phyloP scores from a whole-genome alignment of 176 grass and related monocot genomes.

The Ampelocalamus luodianensis region DNA sequence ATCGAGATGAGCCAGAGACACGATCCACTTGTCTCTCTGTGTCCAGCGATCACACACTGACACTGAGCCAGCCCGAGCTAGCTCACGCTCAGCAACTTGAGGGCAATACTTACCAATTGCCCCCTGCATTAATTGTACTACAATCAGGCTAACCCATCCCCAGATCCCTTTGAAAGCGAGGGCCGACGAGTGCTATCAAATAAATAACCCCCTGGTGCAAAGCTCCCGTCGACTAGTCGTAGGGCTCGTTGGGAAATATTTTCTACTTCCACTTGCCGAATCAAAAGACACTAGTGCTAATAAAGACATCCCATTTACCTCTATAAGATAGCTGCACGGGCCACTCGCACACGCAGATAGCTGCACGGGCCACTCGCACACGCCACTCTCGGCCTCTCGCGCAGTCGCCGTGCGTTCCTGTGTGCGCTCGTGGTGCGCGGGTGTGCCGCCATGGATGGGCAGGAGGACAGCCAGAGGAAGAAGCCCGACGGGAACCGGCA shows the following conservation, averaged over 20 bases:
- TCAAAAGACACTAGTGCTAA: neutral
- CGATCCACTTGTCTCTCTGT: neutral
- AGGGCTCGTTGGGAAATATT: neutral
- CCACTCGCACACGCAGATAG: neutral
- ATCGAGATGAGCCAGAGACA: neutral
- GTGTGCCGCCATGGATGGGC: slow-evolving; percentile 41
- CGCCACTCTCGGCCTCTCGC: neutral
- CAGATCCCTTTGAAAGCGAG: neutral
- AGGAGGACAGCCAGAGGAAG: slow-evolving; percentile 6
- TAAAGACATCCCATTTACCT: neutral
- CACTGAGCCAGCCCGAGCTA: neutral
- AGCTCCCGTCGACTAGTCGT: neutral
- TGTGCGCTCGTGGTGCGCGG: neutral
- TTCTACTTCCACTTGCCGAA: neutral
- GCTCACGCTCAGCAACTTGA: neutral
- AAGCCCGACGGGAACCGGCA: slow-evolving; percentile 31
- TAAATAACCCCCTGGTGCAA: neutral
- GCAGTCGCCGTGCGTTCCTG: neutral
- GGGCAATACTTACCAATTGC: neutral
- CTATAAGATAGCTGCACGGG: neutral
- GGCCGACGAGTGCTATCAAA: neutral
- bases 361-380: neutral
- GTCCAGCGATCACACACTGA: neutral
- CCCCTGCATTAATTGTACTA: neutral
- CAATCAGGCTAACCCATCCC: neutral